A percentile compares a stretch with the other conserved stretches of the same genome.
Evolutionary conservation across 192 early-diverging fungal species (phyloP).

Genomic region (Lunasporangiospora selenospora): DNA sequence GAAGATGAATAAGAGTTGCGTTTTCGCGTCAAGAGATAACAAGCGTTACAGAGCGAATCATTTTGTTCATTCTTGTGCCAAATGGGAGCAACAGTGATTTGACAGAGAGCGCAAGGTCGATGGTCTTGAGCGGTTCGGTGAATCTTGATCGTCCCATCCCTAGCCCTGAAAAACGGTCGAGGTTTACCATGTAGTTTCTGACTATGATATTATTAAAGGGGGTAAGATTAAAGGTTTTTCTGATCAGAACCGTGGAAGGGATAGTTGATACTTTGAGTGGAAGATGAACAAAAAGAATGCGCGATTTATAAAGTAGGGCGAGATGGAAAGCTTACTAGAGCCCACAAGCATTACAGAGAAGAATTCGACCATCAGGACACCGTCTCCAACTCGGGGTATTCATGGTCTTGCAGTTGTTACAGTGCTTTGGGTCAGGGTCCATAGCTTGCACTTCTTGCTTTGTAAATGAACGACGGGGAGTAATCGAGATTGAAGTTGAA

Average conservation of each 20-base stretch:
- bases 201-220: no score
- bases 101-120: conserved; percentile 12
- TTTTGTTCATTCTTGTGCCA: conserved; percentile 10
- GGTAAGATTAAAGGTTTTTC: no score
- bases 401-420: conserved; percentile 21
- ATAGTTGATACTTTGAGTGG: no score
- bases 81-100: background rate
- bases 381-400: conserved; percentile 37
- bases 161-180: conserved; percentile 16
- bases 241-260: no score
- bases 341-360: conserved; percentile 40
- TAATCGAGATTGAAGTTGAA: no score
- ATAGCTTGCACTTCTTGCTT: background rate
- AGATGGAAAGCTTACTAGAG: no score
- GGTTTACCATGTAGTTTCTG: conserved; percentile 26
- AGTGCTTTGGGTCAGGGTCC: conserved; percentile 22
- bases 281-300: no score
- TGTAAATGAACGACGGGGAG: no score
- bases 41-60: conserved; percentile 10
- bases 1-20: no score
- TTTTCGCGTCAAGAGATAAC: no score
- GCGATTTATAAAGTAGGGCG: no score
- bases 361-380: conserved; percentile 10
- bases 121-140: conserved; percentile 2
- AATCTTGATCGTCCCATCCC: conserved; percentile 27